A percentile compares a stretch with the other conserved stretches of the same genome.
These are phyloP conservation scores for Neofusicoccum ribis DNA, from an alignment of 2,329 filamentous ascomycete genomes.

Conservation along the genomic window DNA sequence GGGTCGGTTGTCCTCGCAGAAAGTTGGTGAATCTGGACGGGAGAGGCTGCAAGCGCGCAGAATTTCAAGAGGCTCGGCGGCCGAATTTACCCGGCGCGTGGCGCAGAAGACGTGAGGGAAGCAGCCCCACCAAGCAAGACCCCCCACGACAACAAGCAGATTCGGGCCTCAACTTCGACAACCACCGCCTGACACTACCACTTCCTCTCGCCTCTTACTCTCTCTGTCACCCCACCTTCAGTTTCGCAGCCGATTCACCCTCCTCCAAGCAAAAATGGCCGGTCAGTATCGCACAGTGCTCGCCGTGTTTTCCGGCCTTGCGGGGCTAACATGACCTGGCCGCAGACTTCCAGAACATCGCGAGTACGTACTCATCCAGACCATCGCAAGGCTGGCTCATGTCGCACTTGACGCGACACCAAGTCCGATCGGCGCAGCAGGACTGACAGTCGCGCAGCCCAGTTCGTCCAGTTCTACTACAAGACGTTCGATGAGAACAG, in stretches of 20 bases:
- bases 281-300: neutral
- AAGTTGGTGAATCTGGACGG: too few species aligned
- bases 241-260: neutral
- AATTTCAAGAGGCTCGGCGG: slow-evolving; percentile 18
- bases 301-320: neutral
- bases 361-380: slow-evolving; percentile 38
- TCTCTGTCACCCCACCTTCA: neutral
- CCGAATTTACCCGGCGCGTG: slow-evolving; percentile 12
- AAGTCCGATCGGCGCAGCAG: neutral
- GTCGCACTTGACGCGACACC: neutral
- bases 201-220: neutral
- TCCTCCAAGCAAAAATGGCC: slow-evolving; percentile 15
- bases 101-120: neutral
- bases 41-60: neutral
- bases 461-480: slow-evolving; percentile 93
- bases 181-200: slow-evolving; percentile 7
- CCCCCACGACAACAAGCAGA: slow-evolving; percentile 19
- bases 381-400: neutral
- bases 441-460: slow-evolving; percentile 28
- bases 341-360: slow-evolving; percentile 43
- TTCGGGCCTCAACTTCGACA: slow-evolving; percentile 17
- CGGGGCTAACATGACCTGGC: slow-evolving; percentile 3
- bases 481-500: slow-evolving; percentile 78
- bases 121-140: slow-evolving; percentile 19
- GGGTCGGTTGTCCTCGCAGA: too few species aligned